A percentile compares a stretch with the other conserved stretches of the same genome.
Evolutionary conservation across 2,329 filamentous ascomycete genomes (phyloP).

Genomic region (Fusarium miscanthi): DNA sequence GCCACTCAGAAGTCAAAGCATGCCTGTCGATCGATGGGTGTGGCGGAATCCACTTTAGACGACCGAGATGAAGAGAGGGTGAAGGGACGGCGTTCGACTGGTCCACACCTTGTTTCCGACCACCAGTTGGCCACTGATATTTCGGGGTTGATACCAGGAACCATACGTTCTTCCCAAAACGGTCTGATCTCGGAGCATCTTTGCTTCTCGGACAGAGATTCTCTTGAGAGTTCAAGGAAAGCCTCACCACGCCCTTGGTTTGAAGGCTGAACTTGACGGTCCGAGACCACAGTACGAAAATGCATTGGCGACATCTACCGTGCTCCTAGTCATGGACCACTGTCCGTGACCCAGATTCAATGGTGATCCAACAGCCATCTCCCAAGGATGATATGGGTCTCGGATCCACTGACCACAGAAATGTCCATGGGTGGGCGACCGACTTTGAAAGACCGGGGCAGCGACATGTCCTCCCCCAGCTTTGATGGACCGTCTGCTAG

Average conservation of each 20-base stretch:
- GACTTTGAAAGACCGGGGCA: slow-evolving; percentile 32
- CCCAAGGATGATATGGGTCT: slow-evolving; percentile 30
- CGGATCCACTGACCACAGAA: slow-evolving; percentile 34
- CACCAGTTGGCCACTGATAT: slow-evolving; percentile 14
- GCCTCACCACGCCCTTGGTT: neutral
- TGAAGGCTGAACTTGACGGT: neutral
- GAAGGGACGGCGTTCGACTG: slow-evolving; percentile 36
- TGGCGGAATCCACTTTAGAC: slow-evolving; percentile 40
- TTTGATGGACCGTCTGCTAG: slow-evolving; percentile 39
- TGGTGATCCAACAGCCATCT: slow-evolving; percentile 36
- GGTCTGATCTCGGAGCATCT: neutral
- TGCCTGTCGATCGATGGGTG: slow-evolving; percentile 36
- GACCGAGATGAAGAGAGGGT: slow-evolving; percentile 42
- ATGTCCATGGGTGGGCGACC: slow-evolving; percentile 27
- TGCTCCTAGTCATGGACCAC: slow-evolving; percentile 22
- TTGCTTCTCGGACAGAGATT: neutral
- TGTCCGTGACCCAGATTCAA: slow-evolving; percentile 36
- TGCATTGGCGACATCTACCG: neutral
- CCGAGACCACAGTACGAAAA: slow-evolving; percentile 9
- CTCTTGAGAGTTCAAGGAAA: neutral
- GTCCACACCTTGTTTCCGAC: slow-evolving; percentile 31
- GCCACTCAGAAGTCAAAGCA: slow-evolving; percentile 29
- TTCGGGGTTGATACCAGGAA: slow-evolving; percentile 20
- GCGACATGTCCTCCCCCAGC: slow-evolving; percentile 39
- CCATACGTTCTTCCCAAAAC: neutral